Conservation (phyloP, 306 rosid species). For the Cucumis sativus region Cucumber_9930_V3 NC_026657.2:14312501-14313000, state of each 20-base stretch:
- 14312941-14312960: constrained; percentile 52
- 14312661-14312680: neutral
- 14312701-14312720: neutral
- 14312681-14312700: neutral
- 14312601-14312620: neutral
- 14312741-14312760: constrained; percentile 85
- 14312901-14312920: constrained; percentile 41
- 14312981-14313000: constrained; percentile 18
- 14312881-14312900: constrained; percentile 8
- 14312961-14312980: neutral
- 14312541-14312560: neutral
- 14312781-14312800: constrained; percentile 36
- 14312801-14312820: constrained; percentile 12
- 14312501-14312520: neutral
- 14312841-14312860: constrained; percentile 6
- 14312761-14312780: constrained; percentile 51
- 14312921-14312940: constrained; percentile 53
- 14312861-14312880: constrained; percentile 1
- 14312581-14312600: neutral
- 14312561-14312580: neutral
- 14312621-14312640: neutral
- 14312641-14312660: neutral
- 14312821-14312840: constrained; percentile 24
- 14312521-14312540: neutral
- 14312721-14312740: neutral